Base-by-base conservation (phyloP, 495 filamentous ascomycete species). In the Aspergillus carlsbadensis region DNA sequence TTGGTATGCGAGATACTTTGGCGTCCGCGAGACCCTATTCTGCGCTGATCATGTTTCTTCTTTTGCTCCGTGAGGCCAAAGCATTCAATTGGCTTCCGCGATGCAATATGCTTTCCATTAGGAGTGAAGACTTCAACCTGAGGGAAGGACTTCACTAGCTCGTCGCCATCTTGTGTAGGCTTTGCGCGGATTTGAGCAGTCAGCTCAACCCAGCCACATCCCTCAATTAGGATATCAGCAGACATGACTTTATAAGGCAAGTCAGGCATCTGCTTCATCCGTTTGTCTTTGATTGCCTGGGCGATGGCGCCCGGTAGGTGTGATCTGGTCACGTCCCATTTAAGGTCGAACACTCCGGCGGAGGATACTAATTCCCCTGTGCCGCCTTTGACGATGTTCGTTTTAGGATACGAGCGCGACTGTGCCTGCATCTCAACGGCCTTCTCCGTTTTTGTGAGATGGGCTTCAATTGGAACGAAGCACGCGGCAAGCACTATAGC, bases 161-260 rank as follows among this genome's bases (percentile, higher is more conserved):
- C 68, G 6, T 57, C 46, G 43, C 65, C 63, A 35, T 53, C 31
- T 3, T 62, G 10, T 7, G 10, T 47, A 24, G 66, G 58, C 56
- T 73, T 82, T 21, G 79, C 81, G 20, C 92, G 84, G 7, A 94
- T 80, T 70, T 98, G 92, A 13, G 86, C 84, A 6, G 83, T 86
- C 17, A 99, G 69, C 68, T 99, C 94, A 7, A 99, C 80, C 93
- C 95, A 99, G 2, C 94, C 94, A 37, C 86, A 85, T 17, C 93
- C 90, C 61, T 96, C 91, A 34, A 99, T 85, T 7, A 99, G 73
- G 35, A 99, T 83, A 67, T 99, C 94, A 0, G 87, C 80, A 6
- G 85, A 80, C 50, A 92, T 76, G 3, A 97, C 83, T 10, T 78
- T 79, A 67, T 93, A 99, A 2, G 92, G 92, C 35, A 98, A 72